These are phyloP conservation scores for Agarophyton chilense DNA, from an alignment of 23 red algal species.

Conservation along the genomic window DNA sequence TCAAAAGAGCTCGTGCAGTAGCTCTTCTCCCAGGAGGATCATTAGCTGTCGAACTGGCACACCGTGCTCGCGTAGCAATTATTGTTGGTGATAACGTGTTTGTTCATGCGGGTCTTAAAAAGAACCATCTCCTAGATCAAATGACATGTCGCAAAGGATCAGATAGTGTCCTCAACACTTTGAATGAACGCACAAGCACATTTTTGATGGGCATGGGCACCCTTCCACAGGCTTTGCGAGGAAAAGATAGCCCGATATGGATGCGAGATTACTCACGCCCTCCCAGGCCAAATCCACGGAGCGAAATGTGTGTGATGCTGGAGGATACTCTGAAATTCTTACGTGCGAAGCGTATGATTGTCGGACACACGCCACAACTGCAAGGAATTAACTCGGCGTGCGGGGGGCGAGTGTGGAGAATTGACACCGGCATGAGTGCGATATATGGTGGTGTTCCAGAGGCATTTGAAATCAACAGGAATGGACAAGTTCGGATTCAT, in stretches of 20 bases:
- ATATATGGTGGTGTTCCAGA: slow-evolving; percentile 93
- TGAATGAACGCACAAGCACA: slow-evolving; percentile 52
- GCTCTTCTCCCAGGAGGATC: slow-evolving; percentile 70
- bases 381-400: slow-evolving; percentile 90
- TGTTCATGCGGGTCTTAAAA: slow-evolving; percentile 94
- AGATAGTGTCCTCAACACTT: slow-evolving; percentile 18
- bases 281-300: slow-evolving; percentile 27
- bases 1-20: slow-evolving; percentile 37
- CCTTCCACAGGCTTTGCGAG: slow-evolving; percentile 73
- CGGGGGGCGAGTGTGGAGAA: slow-evolving; percentile 90
- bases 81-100: slow-evolving; percentile 93
- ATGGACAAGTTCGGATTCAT: slow-evolving; percentile 62
- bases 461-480: slow-evolving; percentile 81
- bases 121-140: slow-evolving; percentile 67
- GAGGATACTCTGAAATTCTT: slow-evolving; percentile 75
- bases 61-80: slow-evolving; percentile 71
- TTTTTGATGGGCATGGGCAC: slow-evolving; percentile 77
- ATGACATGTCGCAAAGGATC: slow-evolving; percentile 8
- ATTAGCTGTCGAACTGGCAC: slow-evolving; percentile 51
- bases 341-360: slow-evolving; percentile 90
- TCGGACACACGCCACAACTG: slow-evolving; percentile 93
- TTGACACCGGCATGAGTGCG: slow-evolving; percentile 95
- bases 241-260: slow-evolving; percentile 92
- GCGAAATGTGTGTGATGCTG: slow-evolving; percentile 68
- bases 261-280: slow-evolving; percentile 86